phyloP scores from a whole-genome alignment of 208 protist species.

The Leishmania lainsoni region DNA sequence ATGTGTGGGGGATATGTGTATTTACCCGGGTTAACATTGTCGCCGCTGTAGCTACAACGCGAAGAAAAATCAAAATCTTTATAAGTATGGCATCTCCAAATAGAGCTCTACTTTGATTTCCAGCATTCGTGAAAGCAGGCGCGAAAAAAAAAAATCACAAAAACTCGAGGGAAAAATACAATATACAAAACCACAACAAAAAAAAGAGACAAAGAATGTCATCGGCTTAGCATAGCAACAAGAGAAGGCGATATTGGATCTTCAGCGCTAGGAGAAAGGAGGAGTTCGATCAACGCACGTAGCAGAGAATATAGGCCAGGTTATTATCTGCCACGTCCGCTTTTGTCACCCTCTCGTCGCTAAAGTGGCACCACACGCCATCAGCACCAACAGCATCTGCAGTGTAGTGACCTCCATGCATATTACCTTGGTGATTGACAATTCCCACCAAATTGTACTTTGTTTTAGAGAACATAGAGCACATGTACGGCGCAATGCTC shows the following conservation, averaged over 20 bases:
- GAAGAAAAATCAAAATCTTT: neutral
- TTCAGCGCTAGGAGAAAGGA: neutral
- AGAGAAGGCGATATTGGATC: neutral
- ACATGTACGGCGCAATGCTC: constrained; percentile 74
- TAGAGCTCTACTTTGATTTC: neutral
- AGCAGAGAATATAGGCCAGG: constrained; percentile 87
- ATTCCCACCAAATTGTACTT: constrained; percentile 84
- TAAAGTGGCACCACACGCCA: constrained; percentile 83
- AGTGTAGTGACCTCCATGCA: constrained; percentile 94
- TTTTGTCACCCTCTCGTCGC: constrained; percentile 69
- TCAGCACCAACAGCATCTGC: constrained; percentile 58
- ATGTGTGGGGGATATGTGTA: neutral
- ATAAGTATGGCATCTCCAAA: neutral
- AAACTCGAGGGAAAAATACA: neutral
- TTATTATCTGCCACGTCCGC: constrained; percentile 45
- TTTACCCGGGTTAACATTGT: neutral
- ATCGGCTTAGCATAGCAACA: neutral
- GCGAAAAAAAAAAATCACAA: constrained; percentile 8
- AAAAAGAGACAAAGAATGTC: constrained; percentile 20
- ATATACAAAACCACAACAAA: neutral
- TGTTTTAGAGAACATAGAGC: constrained; percentile 41
- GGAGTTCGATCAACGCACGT: constrained; percentile 27
- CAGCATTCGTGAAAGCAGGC: neutral
- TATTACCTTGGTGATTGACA: constrained; percentile 91
- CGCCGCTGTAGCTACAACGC: neutral